These are phyloP conservation scores for Gracilaria caudata DNA, from an alignment of 23 red algal species.

Conservation along the genomic window DNA sequence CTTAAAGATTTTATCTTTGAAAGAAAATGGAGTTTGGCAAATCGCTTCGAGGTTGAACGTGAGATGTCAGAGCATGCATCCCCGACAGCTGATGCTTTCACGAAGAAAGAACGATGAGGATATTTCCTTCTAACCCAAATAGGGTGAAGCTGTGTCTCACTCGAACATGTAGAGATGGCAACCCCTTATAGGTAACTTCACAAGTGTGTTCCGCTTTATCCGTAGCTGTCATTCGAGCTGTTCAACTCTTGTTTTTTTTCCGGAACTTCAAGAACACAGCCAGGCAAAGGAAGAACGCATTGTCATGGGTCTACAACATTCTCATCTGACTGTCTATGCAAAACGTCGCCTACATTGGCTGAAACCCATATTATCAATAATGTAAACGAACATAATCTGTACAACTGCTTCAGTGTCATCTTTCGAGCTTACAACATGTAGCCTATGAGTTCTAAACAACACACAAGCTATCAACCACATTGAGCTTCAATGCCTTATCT, in stretches of 20 bases:
- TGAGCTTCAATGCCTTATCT: too few species aligned
- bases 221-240: background rate
- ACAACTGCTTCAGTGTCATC: background rate
- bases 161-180: background rate
- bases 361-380: background rate
- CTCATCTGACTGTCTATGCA: background rate
- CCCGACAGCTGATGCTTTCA: conserved; percentile 64
- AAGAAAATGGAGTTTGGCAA: conserved; percentile 85
- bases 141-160: background rate
- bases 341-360: background rate
- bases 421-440: background rate
- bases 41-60: conserved; percentile 75
- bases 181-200: background rate
- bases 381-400: conserved; percentile 3
- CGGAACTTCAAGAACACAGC: background rate
- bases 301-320: background rate
- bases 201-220: background rate
- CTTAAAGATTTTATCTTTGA: conserved; percentile 98
- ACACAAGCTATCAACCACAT: too few species aligned
- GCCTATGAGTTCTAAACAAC: too few species aligned
- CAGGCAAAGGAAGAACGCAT: background rate
- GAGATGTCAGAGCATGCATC: conserved; percentile 47
- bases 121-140: too few species aligned
- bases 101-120: conserved; percentile 50
- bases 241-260: background rate